A percentile compares a stretch with the other conserved stretches of the same genome.
These are phyloP conservation scores for Paramecium octaurelia DNA, from an alignment of 73 alveolate species.

Conservation along the genomic window DNA sequence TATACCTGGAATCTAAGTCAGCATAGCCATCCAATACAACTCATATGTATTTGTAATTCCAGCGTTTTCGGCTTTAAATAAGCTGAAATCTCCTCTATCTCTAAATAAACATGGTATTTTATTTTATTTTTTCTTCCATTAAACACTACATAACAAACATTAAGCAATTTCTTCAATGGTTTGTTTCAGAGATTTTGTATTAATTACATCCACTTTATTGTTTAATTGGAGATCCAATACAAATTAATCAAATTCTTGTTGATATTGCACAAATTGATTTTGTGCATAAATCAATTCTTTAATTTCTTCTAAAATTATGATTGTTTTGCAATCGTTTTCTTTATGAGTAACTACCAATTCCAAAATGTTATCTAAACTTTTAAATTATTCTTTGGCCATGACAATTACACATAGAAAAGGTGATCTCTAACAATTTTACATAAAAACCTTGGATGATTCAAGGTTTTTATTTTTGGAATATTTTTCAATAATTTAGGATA, in stretches of 20 bases:
- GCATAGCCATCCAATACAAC: not conserved
- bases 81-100: not conserved
- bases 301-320: not conserved
- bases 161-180: not conserved
- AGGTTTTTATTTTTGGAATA: not conserved
- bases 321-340: not conserved
- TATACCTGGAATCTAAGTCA: not conserved
- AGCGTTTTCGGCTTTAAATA: not conserved
- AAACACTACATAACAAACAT: not conserved
- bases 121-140: not conserved
- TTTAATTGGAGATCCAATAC: not conserved
- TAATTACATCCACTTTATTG: not conserved
- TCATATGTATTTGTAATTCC: not conserved
- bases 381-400: not conserved
- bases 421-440: not conserved
- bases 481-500: not conserved
- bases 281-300: not conserved
- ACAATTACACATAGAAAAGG: not conserved
- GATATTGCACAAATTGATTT: not conserved
- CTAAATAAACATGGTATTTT: not conserved
- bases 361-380: not conserved
- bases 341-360: not conserved
- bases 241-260: not conserved
- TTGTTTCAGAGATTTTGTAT: not conserved
- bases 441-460: not conserved